Percentiles rank a stretch among this genome's conserved stretches.
Evolutionary conservation across 2,329 filamentous ascomycete genomes (phyloP).

Genomic region (Huntiella decipiens): DNA sequence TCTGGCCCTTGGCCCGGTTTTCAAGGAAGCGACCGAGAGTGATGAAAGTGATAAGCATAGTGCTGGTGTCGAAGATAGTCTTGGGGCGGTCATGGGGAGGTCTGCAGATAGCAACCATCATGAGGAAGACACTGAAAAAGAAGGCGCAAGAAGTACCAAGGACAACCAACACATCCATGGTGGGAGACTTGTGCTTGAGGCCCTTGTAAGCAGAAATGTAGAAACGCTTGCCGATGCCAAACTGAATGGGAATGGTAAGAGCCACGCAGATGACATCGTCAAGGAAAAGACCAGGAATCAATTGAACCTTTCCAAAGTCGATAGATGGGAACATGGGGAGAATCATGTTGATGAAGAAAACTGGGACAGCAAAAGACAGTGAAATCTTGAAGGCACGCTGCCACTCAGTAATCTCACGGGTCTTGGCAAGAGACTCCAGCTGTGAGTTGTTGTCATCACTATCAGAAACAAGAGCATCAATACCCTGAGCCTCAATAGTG

Average conservation of each 20-base stretch:
- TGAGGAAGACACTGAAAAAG: constrained; percentile 79
- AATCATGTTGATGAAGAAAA: constrained; percentile 84
- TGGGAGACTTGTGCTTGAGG: constrained; percentile 73
- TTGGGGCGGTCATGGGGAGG: constrained; percentile 61
- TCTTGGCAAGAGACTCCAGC: constrained; percentile 87
- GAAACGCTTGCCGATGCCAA: constrained; percentile 87
- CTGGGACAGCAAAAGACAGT: constrained; percentile 65
- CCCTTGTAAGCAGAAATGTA: constrained; percentile 90
- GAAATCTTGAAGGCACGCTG: constrained; percentile 61
- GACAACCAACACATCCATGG: constrained; percentile 94
- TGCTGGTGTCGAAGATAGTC: constrained; percentile 93
- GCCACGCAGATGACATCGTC: constrained; percentile 70
- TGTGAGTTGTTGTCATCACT: constrained; percentile 93
- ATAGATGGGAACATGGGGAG: constrained; percentile 69
- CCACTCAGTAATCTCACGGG: constrained; percentile 91
- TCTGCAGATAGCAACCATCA: constrained; percentile 62
- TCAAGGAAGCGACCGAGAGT: constrained; percentile 80
- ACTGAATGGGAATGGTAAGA: constrained; percentile 85
- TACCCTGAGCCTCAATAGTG: constrained; percentile 59
- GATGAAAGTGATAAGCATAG: constrained; percentile 95
- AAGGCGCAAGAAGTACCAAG: constrained; percentile 89
- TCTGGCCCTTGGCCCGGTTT: constrained; percentile 89
- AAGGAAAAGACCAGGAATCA: constrained; percentile 62
- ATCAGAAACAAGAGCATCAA: constrained; percentile 78
- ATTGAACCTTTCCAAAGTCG: constrained; percentile 52